Evolutionary conservation across 441 rosid genomes (phyloP).

Genomic region (Francoa sonchifolia): DNA sequence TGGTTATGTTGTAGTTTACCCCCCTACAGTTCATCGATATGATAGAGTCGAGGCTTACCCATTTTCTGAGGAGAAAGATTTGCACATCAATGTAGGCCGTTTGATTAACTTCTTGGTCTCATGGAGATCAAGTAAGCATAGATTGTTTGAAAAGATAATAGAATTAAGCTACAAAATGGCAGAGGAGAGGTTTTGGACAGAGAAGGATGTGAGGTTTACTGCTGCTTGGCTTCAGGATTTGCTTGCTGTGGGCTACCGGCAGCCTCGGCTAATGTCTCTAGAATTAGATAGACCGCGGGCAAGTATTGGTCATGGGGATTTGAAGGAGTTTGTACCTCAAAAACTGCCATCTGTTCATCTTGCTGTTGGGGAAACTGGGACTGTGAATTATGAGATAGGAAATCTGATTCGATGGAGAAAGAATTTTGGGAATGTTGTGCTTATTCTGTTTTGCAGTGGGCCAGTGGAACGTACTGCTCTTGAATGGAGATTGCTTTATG

Average conservation of each 20-base stretch:
- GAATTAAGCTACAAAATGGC: conserved; percentile 77
- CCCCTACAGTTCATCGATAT: conserved; percentile 69
- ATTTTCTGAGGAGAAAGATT: conserved; percentile 88
- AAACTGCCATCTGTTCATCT: conserved; percentile 85
- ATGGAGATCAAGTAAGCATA: conserved; percentile 77
- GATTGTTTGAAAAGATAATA: conserved; percentile 62
- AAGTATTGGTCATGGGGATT: conserved; percentile 73
- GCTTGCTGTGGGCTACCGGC: conserved; percentile 79
- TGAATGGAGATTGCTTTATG: conserved; percentile 89
- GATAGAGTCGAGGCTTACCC: conserved; percentile 81
- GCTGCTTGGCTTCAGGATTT: conserved; percentile 93
- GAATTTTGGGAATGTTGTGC: conserved; percentile 78
- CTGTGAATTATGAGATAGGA: conserved; percentile 71
- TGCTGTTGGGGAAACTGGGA: conserved; percentile 78
- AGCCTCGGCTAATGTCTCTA: conserved; percentile 79
- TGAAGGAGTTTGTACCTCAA: conserved; percentile 58
- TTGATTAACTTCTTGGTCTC: conserved; percentile 58
- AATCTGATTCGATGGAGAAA: conserved; percentile 86
- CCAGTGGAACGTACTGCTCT: conserved; percentile 83
- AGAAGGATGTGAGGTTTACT: conserved; percentile 68
- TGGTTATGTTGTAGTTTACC: conserved; percentile 71
- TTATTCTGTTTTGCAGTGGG: conserved; percentile 79
- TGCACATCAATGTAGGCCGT: conserved; percentile 86
- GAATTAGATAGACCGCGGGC: conserved; percentile 75
- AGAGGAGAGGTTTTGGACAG: conserved; percentile 89